These are phyloP conservation scores for Coemansia sp. DNA, from an alignment of 192 early-diverging fungal genomes.

Conservation along the genomic window DNA sequence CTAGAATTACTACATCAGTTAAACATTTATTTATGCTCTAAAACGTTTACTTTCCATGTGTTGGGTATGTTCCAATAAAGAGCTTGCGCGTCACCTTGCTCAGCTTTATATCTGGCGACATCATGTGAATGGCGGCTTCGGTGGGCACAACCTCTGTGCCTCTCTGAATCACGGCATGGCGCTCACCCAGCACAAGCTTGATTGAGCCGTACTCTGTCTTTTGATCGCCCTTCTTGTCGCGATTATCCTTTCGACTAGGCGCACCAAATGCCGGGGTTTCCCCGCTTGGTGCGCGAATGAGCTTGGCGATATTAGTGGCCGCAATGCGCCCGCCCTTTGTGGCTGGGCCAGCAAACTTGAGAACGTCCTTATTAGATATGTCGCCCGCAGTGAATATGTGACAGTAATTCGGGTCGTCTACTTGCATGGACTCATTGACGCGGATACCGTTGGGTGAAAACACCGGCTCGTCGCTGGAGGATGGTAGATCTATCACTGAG, in stretches of 20 bases:
- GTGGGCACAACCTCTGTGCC: constrained; percentile 32
- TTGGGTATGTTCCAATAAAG: constrained; percentile 23
- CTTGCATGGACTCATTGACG: constrained; percentile 64
- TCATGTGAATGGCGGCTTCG: constrained; percentile 30
- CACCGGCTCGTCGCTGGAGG: constrained; percentile 23
- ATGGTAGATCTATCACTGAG: constrained; percentile 37
- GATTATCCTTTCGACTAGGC: neutral
- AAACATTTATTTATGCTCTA: neutral
- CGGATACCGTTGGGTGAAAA: constrained; percentile 51
- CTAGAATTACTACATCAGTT: neutral
- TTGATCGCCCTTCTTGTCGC: neutral
- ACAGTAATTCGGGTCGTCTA: constrained; percentile 62
- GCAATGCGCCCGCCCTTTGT: constrained; percentile 25
- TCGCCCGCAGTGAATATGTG: constrained; percentile 82
- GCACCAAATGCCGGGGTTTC: neutral
- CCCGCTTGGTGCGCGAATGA: constrained; percentile 17
- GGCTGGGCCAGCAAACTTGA: constrained; percentile 47
- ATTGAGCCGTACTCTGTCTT: constrained; percentile 21
- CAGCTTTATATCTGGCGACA: constrained; percentile 48
- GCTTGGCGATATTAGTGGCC: constrained; percentile 31
- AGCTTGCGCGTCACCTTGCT: constrained; percentile 28
- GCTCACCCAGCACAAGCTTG: constrained; percentile 47
- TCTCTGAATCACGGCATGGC: constrained; percentile 38
- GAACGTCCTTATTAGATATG: constrained; percentile 52
- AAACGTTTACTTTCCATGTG: neutral